Evolutionary conservation across 2,329 filamentous ascomycete genomes (phyloP), one percentile per base, ranked within the genome.

Genomic region (Colletotrichum musae): DNA sequence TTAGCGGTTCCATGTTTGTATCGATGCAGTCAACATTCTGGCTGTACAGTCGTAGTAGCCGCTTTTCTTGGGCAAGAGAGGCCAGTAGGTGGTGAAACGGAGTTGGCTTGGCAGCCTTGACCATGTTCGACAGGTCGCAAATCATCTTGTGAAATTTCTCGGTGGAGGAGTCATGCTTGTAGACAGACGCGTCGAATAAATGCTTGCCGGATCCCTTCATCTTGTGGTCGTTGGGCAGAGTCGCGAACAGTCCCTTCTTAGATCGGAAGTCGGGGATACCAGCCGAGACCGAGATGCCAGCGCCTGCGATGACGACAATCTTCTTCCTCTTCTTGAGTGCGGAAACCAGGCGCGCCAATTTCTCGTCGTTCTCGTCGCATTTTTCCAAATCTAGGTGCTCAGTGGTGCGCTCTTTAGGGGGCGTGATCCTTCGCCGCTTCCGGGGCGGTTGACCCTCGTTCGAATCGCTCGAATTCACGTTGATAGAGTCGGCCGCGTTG

Each of bases 21-120:
- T 99, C 96, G 73, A 99, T 93, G 68, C 95, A 94, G 81, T 99
- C 96, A 41, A 99, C 95, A 74, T 99, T 99, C 78, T 99, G 96
- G 3, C 94, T 95, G 80, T 99, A 99, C 6, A 99, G 87, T 51
- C 96, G 93, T 77, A 98, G 85, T 26, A 99, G 83, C 21, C 96
- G 93, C 51, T 92, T 93, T 80, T 98, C 94, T 67, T 93, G 88
- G 4, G 95, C 94, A 24, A 99, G 86, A 4, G 94, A 95, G 56
- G 96, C 96, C 51, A 99, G 87, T 80, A 99, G 88, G 78, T 98
- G 93, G 83, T 99, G 96, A 77, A 99, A 99, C 2, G 90, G 86
- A 1, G 96, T 98, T 13, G 96, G 94, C 72, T 91, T 83, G 63
- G 95, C 95, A 58, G 87, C 87, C 74, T 91, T 90, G 24, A 94